These are phyloP conservation scores for Paramyrothecium roridum DNA, from an alignment of 2,329 filamentous ascomycete genomes.

Conservation along the genomic window DNA sequence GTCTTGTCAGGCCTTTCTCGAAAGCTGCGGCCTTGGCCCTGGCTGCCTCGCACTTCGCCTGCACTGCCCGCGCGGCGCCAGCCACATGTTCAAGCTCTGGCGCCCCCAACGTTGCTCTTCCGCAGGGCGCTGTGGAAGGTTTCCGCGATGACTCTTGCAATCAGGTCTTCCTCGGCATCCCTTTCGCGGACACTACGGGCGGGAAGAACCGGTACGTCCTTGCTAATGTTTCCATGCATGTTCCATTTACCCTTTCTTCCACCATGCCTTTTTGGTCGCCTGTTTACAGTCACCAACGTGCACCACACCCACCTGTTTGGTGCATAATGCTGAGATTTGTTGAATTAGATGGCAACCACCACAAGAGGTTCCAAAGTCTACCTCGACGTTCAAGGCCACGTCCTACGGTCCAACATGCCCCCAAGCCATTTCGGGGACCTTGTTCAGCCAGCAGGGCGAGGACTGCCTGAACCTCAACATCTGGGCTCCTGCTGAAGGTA, in stretches of 20 bases:
- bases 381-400: constrained; percentile 6
- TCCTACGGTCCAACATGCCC: constrained; percentile 18
- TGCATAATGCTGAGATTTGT: neutral
- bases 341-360: constrained; percentile 15
- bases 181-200: constrained; percentile 34
- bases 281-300: neutral
- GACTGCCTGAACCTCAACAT: constrained; percentile 41
- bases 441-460: constrained; percentile 21
- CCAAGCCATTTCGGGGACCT: constrained; percentile 12
- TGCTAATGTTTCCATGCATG: neutral
- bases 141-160: constrained; percentile 29
- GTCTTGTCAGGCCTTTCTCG: constrained; percentile 8
- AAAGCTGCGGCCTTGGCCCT: constrained; percentile 11
- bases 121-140: constrained; percentile 29
- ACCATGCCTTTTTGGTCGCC: neutral
- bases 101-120: constrained; percentile 11
- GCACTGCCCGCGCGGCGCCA: neutral
- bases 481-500: constrained; percentile 23
- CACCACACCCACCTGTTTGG: neutral
- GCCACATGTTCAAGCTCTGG: neutral
- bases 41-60: constrained; percentile 10
- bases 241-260: constrained; percentile 1
- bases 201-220: constrained; percentile 28
- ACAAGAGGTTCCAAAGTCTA: constrained; percentile 12
- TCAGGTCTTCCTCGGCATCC: constrained; percentile 34